Conservation (phyloP, 1,139 yeast species). For the Lizanozyma gosingica region DNA sequence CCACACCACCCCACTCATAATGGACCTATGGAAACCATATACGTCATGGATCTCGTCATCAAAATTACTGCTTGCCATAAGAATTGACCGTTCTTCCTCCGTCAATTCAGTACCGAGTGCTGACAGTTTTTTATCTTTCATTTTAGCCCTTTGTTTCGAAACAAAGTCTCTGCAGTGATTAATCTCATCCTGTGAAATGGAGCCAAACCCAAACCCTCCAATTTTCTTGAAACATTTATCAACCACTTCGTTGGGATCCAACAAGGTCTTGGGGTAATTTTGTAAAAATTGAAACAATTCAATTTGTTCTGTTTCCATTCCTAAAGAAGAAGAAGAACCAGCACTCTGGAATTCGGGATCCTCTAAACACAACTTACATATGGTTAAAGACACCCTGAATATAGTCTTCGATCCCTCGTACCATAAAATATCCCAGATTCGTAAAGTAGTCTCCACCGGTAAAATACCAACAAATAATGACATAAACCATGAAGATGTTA, state of each 20-base stretch:
- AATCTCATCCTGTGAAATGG: slow-evolving; percentile 74
- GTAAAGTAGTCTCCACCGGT: slow-evolving; percentile 77
- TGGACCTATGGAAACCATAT: slow-evolving; percentile 42
- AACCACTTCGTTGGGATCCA: slow-evolving; percentile 64
- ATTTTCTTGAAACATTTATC: slow-evolving; percentile 69
- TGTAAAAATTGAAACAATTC: slow-evolving; percentile 85
- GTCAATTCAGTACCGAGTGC: slow-evolving; percentile 27
- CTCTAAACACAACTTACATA: slow-evolving; percentile 73
- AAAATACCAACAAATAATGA: slow-evolving; percentile 80
- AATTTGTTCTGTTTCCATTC: slow-evolving; percentile 53
- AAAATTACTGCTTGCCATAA: slow-evolving; percentile 19
- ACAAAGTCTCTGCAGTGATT: slow-evolving; percentile 72
- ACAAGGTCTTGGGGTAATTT: slow-evolving; percentile 61
- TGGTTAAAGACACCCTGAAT: slow-evolving; percentile 74
- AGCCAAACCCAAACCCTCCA: slow-evolving; percentile 60
- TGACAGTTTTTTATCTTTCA: slow-evolving; percentile 30
- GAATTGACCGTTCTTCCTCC: slow-evolving; percentile 23
- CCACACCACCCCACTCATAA: slow-evolving; percentile 52
- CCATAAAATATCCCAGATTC: slow-evolving; percentile 94
- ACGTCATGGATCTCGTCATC: slow-evolving; percentile 35
- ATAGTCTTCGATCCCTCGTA: slow-evolving; percentile 86
- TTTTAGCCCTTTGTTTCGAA: slow-evolving; percentile 43
- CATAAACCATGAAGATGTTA: slow-evolving; percentile 98
- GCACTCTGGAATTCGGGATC: slow-evolving; percentile 30
- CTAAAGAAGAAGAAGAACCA: slow-evolving; percentile 3